Evolutionary conservation across 805 yeast genomes (phyloP), one percentile per base, ranked within the genome.

Genomic region (Saturnispora bothae): DNA sequence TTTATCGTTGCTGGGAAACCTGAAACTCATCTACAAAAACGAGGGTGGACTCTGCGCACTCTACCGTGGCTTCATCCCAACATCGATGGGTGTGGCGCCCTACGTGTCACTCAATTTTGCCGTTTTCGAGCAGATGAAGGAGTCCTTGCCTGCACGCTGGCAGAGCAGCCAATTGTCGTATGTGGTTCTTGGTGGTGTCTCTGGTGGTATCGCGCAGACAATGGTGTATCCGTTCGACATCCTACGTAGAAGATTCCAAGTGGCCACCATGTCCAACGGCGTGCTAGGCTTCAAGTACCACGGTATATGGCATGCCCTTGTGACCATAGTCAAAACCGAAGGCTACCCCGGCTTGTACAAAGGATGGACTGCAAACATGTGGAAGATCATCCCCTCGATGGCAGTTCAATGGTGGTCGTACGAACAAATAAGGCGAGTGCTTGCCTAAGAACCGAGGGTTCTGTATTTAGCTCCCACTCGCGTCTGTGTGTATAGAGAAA

Each of bases 41-140:
- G 98, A 89, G 60, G 97, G 97, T 27, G 95, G 96, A 0, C 18
- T 84, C 7, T 43, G 53, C 2, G 94, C 86, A 0, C 63, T 89
- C 13, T 89, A 83, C 54, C 67, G 88, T 36, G 98, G 98, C 3
- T 65, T 88, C 10, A 64, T 78, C 44, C 95, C 97, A n/a, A 89
- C 97, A 0, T 75, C 88, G 1, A 60, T 83, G 41, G 96, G 97
- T 2, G 96, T 92, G 16, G 96, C 95, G 1, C 96, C 97, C 1
- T 92, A 88, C 53, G 96, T 85, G 23, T 95, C 95, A 4, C 71
- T 89, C 37, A 89, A 88, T 59, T 89, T 89, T 55, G 80, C 95
- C 2, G 76, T 85, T 33, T 89, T 88, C 63, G 97, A 92, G 53
- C 76, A 72, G 43, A 53, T 86, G 46, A 74, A 86, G 44, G 92